Percentiles rank a stretch among this genome's conserved stretches.
These are phyloP conservation scores for Fusarium coicis DNA, from an alignment of 2,329 filamentous ascomycete genomes.

Conservation along the genomic window DNA sequence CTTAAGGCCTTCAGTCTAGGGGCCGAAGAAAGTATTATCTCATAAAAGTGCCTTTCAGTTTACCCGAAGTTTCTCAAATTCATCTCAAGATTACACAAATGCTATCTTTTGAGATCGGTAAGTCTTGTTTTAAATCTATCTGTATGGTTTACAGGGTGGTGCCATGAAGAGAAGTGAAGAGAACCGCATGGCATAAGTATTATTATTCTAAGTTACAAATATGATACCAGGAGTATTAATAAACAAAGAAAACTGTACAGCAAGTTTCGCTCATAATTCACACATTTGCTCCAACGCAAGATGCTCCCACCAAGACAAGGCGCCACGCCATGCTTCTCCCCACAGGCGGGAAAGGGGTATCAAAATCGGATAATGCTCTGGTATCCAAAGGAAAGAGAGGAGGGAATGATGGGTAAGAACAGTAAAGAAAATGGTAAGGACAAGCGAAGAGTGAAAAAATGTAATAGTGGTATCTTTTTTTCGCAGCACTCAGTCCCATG, in stretches of 20 bases:
- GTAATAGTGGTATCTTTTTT: not conserved
- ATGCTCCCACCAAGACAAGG: slow-evolving; percentile 37
- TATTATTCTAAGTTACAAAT: slow-evolving; percentile 30
- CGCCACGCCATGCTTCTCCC: slow-evolving; percentile 38
- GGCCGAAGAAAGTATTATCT: not conserved
- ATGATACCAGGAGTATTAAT: slow-evolving; percentile 17
- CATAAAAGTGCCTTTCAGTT: not conserved
- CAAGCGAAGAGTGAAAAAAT: not conserved
- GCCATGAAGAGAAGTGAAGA: not conserved
- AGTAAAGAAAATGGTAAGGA: slow-evolving; percentile 1
- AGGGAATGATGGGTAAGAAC: not conserved
- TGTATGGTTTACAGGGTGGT: not conserved
- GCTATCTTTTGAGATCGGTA: not conserved
- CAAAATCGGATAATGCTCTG: slow-evolving; percentile 33
- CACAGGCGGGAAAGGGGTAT: slow-evolving; percentile 39
- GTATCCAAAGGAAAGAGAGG: slow-evolving; percentile 18
- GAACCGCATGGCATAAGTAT: slow-evolving; percentile 4
- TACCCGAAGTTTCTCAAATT: not conserved
- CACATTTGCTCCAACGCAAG: slow-evolving; percentile 35
- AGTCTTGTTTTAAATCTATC: not conserved
- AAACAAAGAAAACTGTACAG: slow-evolving; percentile 18
- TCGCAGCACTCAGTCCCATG: not conserved
- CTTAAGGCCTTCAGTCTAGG: not conserved
- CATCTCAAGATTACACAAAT: not conserved
- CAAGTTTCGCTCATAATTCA: slow-evolving; percentile 5